Conservation (phyloP, 805 yeast species). For the Teunomyces pallodes region DNA sequence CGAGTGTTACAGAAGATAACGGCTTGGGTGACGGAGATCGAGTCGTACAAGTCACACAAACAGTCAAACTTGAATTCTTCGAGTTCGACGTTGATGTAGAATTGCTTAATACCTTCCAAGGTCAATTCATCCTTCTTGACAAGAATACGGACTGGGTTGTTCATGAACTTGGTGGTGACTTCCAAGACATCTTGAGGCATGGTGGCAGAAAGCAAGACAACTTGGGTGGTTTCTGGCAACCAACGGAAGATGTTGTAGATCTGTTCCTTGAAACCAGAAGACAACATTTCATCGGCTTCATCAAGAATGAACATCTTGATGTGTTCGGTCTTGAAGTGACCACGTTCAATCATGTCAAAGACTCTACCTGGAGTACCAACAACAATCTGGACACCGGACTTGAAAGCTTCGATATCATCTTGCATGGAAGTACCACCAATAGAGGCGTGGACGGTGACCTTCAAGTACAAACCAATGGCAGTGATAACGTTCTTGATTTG, state of each 20-base stretch:
- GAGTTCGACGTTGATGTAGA: conserved; percentile 82
- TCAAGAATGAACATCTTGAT: conserved; percentile 88
- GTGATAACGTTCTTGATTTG: conserved; percentile 89
- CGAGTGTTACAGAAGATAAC: conserved; percentile 96
- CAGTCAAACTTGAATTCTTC: conserved; percentile 96
- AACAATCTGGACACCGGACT: conserved; percentile 82
- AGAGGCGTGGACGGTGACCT: conserved; percentile 83
- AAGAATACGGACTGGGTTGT: conserved; percentile 88
- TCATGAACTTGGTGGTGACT: conserved; percentile 88
- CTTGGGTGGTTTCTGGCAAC: conserved; percentile 84
- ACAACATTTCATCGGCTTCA: conserved; percentile 94
- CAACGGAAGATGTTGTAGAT: conserved; percentile 86
- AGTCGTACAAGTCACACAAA: conserved; percentile 90
- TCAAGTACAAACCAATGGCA: conserved; percentile 85
- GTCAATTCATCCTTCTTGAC: conserved; percentile 94
- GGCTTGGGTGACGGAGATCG: conserved; percentile 93
- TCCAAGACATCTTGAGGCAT: conserved; percentile 88
- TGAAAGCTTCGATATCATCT: conserved; percentile 73
- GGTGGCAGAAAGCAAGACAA: conserved; percentile 93
- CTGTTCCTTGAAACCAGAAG: conserved; percentile 93
- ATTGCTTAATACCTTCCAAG: conserved; percentile 92
- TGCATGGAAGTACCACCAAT: conserved; percentile 89
- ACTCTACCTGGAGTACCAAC: conserved; percentile 99
- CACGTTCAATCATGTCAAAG: conserved; percentile 83
- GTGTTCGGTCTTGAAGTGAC: conserved; percentile 67